phyloP scores from a whole-genome alignment of 495 filamentous ascomycete genomes.

The Aspergillus kassunensis region DNA sequence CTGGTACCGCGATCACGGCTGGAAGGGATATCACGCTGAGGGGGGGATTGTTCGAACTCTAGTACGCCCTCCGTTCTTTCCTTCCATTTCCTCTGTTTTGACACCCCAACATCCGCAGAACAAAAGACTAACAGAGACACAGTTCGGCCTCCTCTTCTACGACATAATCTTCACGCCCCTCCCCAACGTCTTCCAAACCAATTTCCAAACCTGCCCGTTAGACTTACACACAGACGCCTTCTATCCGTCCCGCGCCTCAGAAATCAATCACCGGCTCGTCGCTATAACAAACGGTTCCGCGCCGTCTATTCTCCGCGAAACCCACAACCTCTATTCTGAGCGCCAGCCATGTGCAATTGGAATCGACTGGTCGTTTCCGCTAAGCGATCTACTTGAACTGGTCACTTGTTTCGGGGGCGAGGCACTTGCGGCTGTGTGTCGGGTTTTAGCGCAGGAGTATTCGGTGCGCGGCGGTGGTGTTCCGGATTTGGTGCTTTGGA shows the following conservation, averaged over 20 bases:
- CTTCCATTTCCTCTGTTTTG: no score
- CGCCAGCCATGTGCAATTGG: constrained; percentile 80
- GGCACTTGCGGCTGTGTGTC: constrained; percentile 77
- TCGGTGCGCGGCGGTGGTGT: constrained; percentile 80
- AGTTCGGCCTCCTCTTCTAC: constrained; percentile 86
- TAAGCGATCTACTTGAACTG: constrained; percentile 79
- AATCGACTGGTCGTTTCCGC: constrained; percentile 81
- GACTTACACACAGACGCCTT: constrained; percentile 94
- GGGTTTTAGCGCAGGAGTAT: constrained; percentile 94
- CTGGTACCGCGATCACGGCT: constrained; percentile 75
- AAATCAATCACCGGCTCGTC: constrained; percentile 84
- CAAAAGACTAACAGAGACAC: no score
- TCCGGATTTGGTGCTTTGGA: constrained; percentile 92
- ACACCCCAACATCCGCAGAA: no score
- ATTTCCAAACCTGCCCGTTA: constrained; percentile 88
- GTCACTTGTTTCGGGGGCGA: constrained; percentile 74
- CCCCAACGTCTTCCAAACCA: constrained; percentile 94
- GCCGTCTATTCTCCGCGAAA: constrained; percentile 57
- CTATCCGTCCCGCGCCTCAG: constrained; percentile 75
- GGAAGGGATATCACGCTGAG: constrained; percentile 93
- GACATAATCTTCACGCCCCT: constrained; percentile 92
- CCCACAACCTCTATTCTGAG: constrained; percentile 62
- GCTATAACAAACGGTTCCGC: constrained; percentile 78
- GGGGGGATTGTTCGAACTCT: constrained; percentile 86
- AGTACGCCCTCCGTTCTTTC: constrained; percentile 24